Conservation (phyloP, 1,284 basidiomycete species). For the Ceratobasidium sp. region DNA sequence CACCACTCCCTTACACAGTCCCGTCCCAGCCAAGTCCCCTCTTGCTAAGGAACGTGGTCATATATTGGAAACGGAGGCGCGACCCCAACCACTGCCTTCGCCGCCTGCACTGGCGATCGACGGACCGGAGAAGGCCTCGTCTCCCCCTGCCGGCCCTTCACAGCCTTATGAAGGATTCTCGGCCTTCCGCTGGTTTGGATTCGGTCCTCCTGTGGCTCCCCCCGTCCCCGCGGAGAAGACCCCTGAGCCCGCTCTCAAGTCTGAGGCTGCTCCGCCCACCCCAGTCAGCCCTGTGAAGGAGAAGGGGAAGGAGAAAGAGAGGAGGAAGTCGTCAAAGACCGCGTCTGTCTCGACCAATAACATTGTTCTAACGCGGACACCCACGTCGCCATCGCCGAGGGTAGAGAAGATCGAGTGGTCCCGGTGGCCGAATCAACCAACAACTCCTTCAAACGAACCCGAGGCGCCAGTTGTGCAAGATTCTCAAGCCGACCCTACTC, state of each 20-base stretch:
- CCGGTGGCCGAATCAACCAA: constrained; percentile 24
- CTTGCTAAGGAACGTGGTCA: neutral
- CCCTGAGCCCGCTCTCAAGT: constrained; percentile 4
- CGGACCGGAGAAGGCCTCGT: neutral
- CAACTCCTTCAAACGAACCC: neutral
- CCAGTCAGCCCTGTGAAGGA: constrained; percentile 4
- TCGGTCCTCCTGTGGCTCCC: neutral
- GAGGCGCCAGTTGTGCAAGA: neutral
- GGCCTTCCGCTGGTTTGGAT: constrained; percentile 42
- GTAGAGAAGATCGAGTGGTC: constrained; percentile 36
- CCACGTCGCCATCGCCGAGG: constrained; percentile 11
- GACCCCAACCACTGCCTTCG: neutral
- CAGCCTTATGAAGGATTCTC: constrained; percentile 3
- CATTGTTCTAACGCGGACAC: constrained; percentile 1
- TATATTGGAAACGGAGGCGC: neutral
- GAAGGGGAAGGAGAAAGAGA: neutral
- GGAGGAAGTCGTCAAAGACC: neutral
- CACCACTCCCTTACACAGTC: neutral
- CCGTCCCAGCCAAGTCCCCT: neutral
- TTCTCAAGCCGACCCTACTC: constrained; percentile 2
- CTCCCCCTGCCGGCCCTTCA: neutral
- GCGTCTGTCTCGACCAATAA: constrained; percentile 2
- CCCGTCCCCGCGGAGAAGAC: constrained; percentile 3
- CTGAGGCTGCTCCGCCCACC: neutral
- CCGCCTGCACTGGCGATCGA: neutral